phyloP scores from a whole-genome alignment of 2,329 filamentous ascomycete genomes.

The Aspergillus sp. region DNA sequence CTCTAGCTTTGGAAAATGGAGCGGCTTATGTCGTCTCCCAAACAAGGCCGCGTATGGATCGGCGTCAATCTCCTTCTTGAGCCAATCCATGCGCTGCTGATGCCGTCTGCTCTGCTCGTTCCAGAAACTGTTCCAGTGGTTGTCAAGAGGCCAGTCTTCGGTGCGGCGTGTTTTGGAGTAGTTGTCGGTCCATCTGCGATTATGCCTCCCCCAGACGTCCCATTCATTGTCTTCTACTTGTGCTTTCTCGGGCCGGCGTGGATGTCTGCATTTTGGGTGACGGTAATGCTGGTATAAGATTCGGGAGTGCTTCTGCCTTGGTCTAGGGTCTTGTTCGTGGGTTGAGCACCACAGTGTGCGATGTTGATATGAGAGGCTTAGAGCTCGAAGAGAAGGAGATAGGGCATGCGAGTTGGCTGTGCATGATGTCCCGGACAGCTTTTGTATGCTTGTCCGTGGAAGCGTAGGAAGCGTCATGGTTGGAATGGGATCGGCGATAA shows the following conservation, averaged over 20 bases:
- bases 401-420: not conserved
- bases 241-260: not conserved
- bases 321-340: not conserved
- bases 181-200: not conserved
- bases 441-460: not conserved
- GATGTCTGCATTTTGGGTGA: not conserved
- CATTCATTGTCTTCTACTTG: not conserved
- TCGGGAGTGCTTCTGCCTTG: not conserved
- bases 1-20: conserved; percentile 27
- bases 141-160: not conserved
- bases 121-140: conserved; percentile 22
- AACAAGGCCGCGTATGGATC: conserved; percentile 49
- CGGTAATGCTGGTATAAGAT: not conserved
- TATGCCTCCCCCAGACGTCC: not conserved
- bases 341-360: not conserved
- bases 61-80: conserved; percentile 40
- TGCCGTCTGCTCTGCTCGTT: conserved; percentile 28
- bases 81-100: conserved; percentile 40
- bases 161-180: not conserved
- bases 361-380: not conserved
- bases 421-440: not conserved
- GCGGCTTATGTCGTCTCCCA: conserved; percentile 38
- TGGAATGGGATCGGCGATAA: not conserved
- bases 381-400: not conserved
- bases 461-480: not conserved